Conservation (phyloP, 768 basidiomycete species). For the Rhodotorula taiwanensis region DNA sequence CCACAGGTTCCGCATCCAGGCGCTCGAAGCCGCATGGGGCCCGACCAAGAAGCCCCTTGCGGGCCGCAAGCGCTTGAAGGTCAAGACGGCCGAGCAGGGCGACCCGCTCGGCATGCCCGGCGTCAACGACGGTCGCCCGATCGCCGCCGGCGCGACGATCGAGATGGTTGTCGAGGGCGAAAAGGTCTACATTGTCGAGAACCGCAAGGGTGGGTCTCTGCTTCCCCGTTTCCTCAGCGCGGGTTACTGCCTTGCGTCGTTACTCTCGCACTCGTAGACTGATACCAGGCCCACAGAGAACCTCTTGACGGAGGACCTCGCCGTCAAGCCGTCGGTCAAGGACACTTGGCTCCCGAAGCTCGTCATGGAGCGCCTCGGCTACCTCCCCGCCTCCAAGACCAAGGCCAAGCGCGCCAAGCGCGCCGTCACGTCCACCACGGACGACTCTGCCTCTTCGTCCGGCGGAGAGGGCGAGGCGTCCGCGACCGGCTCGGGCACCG, state of each 20-base stretch:
- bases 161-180: slow-evolving; percentile 76
- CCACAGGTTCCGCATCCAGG: background rate
- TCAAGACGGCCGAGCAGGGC: slow-evolving; percentile 47
- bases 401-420: background rate
- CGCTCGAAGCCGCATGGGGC: background rate
- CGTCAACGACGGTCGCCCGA: slow-evolving; percentile 53
- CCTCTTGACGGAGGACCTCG: slow-evolving; percentile 24
- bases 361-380: background rate
- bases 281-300: slow-evolving; percentile 3
- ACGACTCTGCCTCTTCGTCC: no score
- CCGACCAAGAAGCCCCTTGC: slow-evolving; percentile 5
- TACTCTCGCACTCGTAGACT: background rate
- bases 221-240: slow-evolving; percentile 9
- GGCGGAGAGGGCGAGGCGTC: no score
- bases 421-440: background rate
- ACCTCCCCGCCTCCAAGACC: background rate
- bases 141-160: slow-evolving; percentile 50
- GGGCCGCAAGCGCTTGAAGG: slow-evolving; percentile 54
- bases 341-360: slow-evolving; percentile 28
- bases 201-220: slow-evolving; percentile 29
- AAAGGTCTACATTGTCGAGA: slow-evolving; percentile 55
- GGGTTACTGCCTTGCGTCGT: background rate
- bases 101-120: slow-evolving; percentile 51
- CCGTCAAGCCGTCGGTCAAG: slow-evolving; percentile 16
- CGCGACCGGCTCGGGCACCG: background rate